These are phyloP conservation scores for Penicillium coffeae DNA, from an alignment of 495 filamentous ascomycete species.

Conservation along the genomic window DNA sequence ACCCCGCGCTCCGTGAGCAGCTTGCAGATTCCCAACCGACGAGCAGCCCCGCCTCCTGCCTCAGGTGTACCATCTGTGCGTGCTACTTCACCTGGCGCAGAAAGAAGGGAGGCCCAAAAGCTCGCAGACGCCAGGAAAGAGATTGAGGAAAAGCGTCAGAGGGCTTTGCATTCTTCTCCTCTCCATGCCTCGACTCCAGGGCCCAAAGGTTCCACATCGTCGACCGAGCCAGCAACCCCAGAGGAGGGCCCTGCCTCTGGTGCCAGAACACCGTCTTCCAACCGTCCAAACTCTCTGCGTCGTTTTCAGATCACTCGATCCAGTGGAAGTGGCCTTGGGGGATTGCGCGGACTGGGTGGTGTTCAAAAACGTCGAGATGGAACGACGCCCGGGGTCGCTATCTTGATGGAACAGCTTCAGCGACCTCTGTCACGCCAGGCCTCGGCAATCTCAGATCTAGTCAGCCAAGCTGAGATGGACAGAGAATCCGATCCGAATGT, in stretches of 20 bases:
- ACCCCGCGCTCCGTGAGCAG: conserved; percentile 44
- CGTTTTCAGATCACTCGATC: conserved; percentile 43
- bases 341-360: conserved; percentile 24
- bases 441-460: conserved; percentile 37
- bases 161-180: conserved; percentile 23
- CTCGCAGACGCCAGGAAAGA: conserved; percentile 28
- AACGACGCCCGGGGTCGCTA: conserved; percentile 27
- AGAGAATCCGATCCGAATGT: neutral
- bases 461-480: conserved; percentile 14
- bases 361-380: conserved; percentile 39
- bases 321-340: conserved; percentile 21
- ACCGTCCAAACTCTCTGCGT: conserved; percentile 25
- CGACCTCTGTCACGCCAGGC: conserved; percentile 39
- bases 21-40: conserved; percentile 20
- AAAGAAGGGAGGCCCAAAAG: conserved; percentile 39
- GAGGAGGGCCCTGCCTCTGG: neutral
- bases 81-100: conserved; percentile 44
- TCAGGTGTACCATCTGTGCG: conserved; percentile 36
- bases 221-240: neutral
- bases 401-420: conserved; percentile 42
- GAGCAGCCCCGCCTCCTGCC: conserved; percentile 10
- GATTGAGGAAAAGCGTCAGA: conserved; percentile 27
- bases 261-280: conserved; percentile 9
- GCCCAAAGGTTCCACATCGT: neutral
- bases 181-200: conserved; percentile 1